Base-by-base conservation (phyloP, 108 stramenopile species). In the Parietichytrium sp. region DNA sequence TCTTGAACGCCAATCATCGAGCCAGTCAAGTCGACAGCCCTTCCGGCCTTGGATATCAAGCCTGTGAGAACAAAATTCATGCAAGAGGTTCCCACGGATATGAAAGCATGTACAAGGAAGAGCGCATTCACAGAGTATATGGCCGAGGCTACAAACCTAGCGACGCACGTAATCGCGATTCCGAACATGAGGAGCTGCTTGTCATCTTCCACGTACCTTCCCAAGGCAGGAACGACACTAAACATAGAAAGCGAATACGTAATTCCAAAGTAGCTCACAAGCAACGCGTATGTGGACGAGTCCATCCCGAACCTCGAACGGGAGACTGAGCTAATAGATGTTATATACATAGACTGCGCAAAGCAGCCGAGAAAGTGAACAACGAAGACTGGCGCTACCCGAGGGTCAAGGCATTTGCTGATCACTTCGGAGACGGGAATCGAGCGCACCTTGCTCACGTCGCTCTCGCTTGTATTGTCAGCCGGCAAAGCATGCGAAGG, bases 41-140 rank as follows among this genome's bases (percentile, higher is more conserved):
- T 33, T 2, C 61, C 61, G 38, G 38, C 36, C 38, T 33, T 45
- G 6, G 61, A 45, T n/a, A 72, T 27, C 1, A 72, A n/a, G 33
- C 45, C 61, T 42, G 61, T 42, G 20, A 72, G 36, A 42, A 72
- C 61, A 72, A 72, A 72, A 18, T 10, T 72, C 0, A 72, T 72
- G 2, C 61, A 33, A 10, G 61, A 72, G 61, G 61, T 72, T 0
- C 61, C 61, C 1, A 72, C 61, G 10, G 61, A 33, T 6, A 72
- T 42, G 15, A 72, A 33, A 25, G 61, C 61, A 25, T 72, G 61
- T 33, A 33, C 33, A 13, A 72, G 33, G 33, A 72, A 72, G 42
- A 72, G 61, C 20, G n/a, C n/a, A n/a, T n/a, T n/a, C n/a, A n/a
- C 42, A 42, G 20, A 42, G 20, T 10, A 72, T 42, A 27, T 72